These are phyloP conservation scores for Wickerhamiella azymoides DNA, from an alignment of 805 yeast genomes.

Conservation along the genomic window DNA sequence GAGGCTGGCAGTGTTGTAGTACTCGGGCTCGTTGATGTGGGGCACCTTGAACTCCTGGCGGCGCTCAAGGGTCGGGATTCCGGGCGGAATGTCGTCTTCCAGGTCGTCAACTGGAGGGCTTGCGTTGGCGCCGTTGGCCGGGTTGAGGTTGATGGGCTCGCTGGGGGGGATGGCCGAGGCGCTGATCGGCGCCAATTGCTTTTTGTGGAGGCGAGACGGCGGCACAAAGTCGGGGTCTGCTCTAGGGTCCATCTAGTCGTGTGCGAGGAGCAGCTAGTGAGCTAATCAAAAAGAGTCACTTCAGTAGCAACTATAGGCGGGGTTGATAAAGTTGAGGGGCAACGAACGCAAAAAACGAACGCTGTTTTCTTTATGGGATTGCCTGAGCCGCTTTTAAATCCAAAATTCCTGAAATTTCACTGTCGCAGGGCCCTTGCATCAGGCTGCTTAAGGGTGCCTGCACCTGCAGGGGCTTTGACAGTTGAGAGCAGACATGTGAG, in stretches of 20 bases:
- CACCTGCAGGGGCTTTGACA: no score
- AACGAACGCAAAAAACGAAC: no score
- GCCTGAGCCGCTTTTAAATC: no score
- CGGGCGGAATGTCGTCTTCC: slow-evolving; percentile 16
- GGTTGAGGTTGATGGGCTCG: slow-evolving; percentile 18
- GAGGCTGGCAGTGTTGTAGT: slow-evolving; percentile 56
- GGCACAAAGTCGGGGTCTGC: slow-evolving; percentile 84
- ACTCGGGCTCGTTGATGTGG: slow-evolving; percentile 20
- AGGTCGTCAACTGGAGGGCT: slow-evolving; percentile 2
- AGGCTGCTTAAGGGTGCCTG: no score
- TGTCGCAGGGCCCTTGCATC: no score
- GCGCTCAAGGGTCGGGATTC: slow-evolving; percentile 15
- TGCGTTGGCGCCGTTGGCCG: slow-evolving; percentile 1
- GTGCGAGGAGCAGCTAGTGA: slow-evolving; percentile 1
- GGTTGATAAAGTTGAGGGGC: no score
- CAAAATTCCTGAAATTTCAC: no score
- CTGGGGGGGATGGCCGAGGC: slow-evolving; percentile 19
- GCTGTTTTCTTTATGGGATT: no score
- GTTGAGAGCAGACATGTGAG: no score
- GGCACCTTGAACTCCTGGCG: slow-evolving; percentile 17
- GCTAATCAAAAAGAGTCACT: not conserved
- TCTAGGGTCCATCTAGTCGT: slow-evolving; percentile 98
- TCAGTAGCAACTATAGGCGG: not conserved
- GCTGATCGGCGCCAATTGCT: slow-evolving; percentile 22
- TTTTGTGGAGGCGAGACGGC: slow-evolving; percentile 39